These are phyloP conservation scores for Chlorophyllum brunneum DNA, from an alignment of 768 basidiomycete species.

Conservation along the genomic window DNA sequence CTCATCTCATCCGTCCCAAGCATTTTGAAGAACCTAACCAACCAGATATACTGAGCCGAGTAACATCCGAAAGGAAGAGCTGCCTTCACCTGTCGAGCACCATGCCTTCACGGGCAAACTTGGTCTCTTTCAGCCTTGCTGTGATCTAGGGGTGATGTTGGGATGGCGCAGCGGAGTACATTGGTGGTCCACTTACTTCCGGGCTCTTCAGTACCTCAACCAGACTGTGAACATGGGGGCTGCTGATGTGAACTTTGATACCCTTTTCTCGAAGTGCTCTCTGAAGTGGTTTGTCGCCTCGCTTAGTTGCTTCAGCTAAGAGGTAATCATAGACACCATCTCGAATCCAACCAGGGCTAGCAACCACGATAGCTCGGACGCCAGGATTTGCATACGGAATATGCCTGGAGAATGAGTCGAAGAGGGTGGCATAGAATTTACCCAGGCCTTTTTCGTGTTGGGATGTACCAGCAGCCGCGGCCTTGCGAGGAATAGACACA, in stretches of 20 bases:
- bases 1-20: slow-evolving; percentile 90
- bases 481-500: slow-evolving; percentile 86
- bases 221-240: slow-evolving; percentile 92
- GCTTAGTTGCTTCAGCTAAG: slow-evolving; percentile 72
- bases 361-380: slow-evolving; percentile 90
- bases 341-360: slow-evolving; percentile 94
- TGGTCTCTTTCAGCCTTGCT: slow-evolving; percentile 84
- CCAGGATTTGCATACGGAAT: slow-evolving; percentile 75
- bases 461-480: slow-evolving; percentile 72
- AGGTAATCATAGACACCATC: slow-evolving; percentile 86
- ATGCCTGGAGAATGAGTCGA: slow-evolving; percentile 83
- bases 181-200: slow-evolving; percentile 52
- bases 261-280: slow-evolving; percentile 77
- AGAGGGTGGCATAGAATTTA: slow-evolving; percentile 82
- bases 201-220: slow-evolving; percentile 94
- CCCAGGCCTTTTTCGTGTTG: slow-evolving; percentile 90
- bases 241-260: slow-evolving; percentile 87
- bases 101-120: slow-evolving; percentile 92
- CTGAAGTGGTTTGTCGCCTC: slow-evolving; percentile 81
- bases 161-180: not conserved
- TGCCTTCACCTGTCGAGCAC: slow-evolving; percentile 75
- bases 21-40: slow-evolving; percentile 92
- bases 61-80: not conserved
- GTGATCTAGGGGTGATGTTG: slow-evolving; percentile 45
- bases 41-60: not conserved